Conservation (phyloP, 768 basidiomycete genomes). For the Lentinus brumalis region DNA sequence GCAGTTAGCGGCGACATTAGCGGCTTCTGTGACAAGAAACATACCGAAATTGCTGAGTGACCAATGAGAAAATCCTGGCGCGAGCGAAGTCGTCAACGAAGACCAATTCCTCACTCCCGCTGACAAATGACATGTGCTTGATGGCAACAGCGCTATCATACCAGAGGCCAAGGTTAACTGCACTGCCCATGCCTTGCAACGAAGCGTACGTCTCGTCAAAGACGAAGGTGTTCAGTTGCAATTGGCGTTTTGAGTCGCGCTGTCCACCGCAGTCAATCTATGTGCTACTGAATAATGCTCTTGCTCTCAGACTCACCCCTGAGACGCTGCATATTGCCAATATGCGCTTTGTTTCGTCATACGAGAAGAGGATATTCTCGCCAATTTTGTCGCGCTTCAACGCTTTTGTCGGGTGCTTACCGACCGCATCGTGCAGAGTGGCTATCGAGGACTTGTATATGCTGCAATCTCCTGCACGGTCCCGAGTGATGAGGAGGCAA, state of each 20-base stretch:
- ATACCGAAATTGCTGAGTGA: slow-evolving; percentile 57
- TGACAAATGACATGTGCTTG: slow-evolving; percentile 44
- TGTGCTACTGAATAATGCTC: neutral
- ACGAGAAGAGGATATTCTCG: slow-evolving; percentile 45
- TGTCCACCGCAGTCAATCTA: neutral
- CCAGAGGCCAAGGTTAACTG: slow-evolving; percentile 46
- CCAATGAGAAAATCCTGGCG: slow-evolving; percentile 54
- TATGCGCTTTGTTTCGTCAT: slow-evolving; percentile 53
- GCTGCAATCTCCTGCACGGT: slow-evolving; percentile 34
- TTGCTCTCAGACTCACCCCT: slow-evolving; percentile 31
- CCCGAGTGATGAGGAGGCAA: slow-evolving; percentile 44
- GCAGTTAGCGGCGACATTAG: neutral
- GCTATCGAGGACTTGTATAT: slow-evolving; percentile 42
- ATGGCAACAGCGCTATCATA: slow-evolving; percentile 37
- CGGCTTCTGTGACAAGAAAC: neutral
- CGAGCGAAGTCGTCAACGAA: slow-evolving; percentile 47
- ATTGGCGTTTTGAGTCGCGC: slow-evolving; percentile 23
- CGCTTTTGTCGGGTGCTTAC: slow-evolving; percentile 25
- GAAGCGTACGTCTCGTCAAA: slow-evolving; percentile 47
- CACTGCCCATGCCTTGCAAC: slow-evolving; percentile 44
- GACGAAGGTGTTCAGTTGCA: slow-evolving; percentile 48
- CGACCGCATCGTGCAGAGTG: slow-evolving; percentile 36
- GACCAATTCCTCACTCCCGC: slow-evolving; percentile 53
- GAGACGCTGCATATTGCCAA: slow-evolving; percentile 44
- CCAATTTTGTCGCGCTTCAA: slow-evolving; percentile 52